These are phyloP conservation scores for Candida multigemmis DNA, from an alignment of 805 yeast species.

Conservation along the genomic window DNA sequence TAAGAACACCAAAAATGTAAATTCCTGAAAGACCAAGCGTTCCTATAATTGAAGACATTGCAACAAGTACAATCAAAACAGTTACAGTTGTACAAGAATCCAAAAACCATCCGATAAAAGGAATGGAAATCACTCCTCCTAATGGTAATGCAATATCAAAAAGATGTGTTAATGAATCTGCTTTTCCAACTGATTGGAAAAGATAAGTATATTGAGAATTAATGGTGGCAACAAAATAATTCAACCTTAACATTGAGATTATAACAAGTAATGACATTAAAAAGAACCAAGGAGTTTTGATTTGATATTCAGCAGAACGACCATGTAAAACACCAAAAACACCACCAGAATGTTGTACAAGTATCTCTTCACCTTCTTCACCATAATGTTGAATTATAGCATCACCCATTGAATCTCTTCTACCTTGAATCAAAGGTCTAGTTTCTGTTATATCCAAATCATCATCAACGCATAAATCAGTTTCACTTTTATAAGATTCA, in stretches of 20 bases:
- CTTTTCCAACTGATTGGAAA: conserved; percentile 26
- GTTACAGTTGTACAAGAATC: conserved; percentile 39
- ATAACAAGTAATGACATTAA: conserved; percentile 43
- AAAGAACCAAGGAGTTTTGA: conserved; percentile 43
- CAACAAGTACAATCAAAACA: conserved; percentile 32
- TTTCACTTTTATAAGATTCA: conserved; percentile 38
- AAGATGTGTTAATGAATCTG: conserved; percentile 34
- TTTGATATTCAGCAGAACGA: conserved; percentile 37
- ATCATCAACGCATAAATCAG: conserved; percentile 16
- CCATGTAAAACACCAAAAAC: conserved; percentile 50
- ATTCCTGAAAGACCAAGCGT: conserved; percentile 37
- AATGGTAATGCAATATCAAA: conserved; percentile 48
- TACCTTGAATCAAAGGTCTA: conserved; percentile 6
- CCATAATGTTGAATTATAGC: conserved; percentile 47
- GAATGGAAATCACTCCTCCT: conserved; percentile 47
- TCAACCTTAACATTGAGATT: conserved; percentile 47
- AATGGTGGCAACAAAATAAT: conserved; percentile 51
- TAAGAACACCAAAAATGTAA: conserved; percentile 31
- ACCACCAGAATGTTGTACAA: conserved; percentile 30
- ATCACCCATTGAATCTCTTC: conserved; percentile 49
- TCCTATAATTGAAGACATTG: conserved; percentile 37
- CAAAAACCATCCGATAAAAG: conserved; percentile 43
- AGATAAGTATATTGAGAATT: conserved; percentile 45
- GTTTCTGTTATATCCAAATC: conserved; percentile 2
- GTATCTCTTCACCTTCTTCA: conserved; percentile 35